Percentiles rank a stretch among this genome's conserved stretches.
Evolutionary conservation across 495 filamentous ascomycete species (phyloP).

Genomic region (Talaromyces nanjingensis): DNA sequence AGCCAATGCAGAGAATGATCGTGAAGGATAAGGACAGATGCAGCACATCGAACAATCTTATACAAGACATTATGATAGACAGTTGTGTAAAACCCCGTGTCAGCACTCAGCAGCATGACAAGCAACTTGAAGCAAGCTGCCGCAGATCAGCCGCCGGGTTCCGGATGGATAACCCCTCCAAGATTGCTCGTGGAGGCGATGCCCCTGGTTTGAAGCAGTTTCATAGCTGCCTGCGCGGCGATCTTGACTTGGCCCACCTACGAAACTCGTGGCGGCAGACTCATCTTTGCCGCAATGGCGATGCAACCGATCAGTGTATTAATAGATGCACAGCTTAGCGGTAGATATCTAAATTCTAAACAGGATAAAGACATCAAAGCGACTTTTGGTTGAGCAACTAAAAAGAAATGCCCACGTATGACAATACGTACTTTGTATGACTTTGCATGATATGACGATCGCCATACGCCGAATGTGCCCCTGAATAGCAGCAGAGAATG

Average conservation of each 20-base stretch:
- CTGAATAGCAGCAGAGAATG: background rate
- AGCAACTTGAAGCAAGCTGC: background rate
- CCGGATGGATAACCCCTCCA: background rate
- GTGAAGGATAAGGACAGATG: slow-evolving; percentile 15
- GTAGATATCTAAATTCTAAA: background rate
- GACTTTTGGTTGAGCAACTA: background rate
- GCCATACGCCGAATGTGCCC: background rate
- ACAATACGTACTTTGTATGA: background rate
- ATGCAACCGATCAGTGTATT: background rate
- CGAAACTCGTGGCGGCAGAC: background rate
- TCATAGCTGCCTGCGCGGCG: background rate
- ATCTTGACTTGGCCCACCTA: slow-evolving; percentile 1
- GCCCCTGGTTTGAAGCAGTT: slow-evolving; percentile 5
- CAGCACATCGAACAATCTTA: background rate
- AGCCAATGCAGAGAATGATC: slow-evolving; percentile 77
- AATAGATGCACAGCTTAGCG: background rate
- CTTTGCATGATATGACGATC: background rate
- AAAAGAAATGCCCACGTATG: background rate
- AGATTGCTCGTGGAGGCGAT: background rate
- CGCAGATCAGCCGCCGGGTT: background rate
- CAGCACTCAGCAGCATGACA: slow-evolving; percentile 4
- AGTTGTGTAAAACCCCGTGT: background rate
- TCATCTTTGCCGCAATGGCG: background rate
- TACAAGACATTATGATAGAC: background rate
- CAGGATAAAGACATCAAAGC: background rate